Evolutionary conservation across 805 yeast genomes (phyloP).

Genomic region (Metschnikowia baotianmanensis): DNA sequence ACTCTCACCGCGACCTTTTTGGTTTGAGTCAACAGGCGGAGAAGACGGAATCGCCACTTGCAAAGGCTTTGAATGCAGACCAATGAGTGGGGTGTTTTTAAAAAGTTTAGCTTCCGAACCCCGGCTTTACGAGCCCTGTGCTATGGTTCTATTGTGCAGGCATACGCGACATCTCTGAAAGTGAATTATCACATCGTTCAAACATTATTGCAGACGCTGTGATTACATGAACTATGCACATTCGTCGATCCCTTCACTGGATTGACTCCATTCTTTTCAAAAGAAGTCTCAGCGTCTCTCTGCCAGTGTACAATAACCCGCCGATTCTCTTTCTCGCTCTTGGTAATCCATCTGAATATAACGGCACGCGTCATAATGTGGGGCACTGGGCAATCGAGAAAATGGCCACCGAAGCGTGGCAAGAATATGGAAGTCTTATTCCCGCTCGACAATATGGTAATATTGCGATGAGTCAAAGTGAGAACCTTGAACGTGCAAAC

Average conservation of each 20-base stretch:
- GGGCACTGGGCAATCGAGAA: constrained; percentile 58
- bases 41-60: too few relatives aligned
- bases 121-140: too few relatives aligned
- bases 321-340: constrained; percentile 38
- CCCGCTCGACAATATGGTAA: constrained; percentile 1
- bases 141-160: too few relatives aligned
- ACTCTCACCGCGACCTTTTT: constrained; percentile 27
- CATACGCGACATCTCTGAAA: too few relatives aligned
- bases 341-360: constrained; percentile 74
- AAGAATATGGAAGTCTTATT: constrained; percentile 19
- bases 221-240: too few relatives aligned
- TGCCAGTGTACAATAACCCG: background rate
- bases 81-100: too few relatives aligned
- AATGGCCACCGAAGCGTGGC: constrained; percentile 26
- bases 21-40: too few relatives aligned
- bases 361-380: constrained; percentile 71
- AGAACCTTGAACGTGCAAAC: constrained; percentile 11
- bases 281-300: background rate
- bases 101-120: background rate
- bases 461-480: constrained; percentile 3
- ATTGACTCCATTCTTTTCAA: background rate
- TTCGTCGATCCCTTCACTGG: background rate
- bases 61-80: too few relatives aligned
- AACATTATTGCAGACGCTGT: too few relatives aligned
- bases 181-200: too few relatives aligned